Evolutionary conservation across 495 filamentous ascomycete species (phyloP).

Genomic region (Hypoxylon subgilvum): DNA sequence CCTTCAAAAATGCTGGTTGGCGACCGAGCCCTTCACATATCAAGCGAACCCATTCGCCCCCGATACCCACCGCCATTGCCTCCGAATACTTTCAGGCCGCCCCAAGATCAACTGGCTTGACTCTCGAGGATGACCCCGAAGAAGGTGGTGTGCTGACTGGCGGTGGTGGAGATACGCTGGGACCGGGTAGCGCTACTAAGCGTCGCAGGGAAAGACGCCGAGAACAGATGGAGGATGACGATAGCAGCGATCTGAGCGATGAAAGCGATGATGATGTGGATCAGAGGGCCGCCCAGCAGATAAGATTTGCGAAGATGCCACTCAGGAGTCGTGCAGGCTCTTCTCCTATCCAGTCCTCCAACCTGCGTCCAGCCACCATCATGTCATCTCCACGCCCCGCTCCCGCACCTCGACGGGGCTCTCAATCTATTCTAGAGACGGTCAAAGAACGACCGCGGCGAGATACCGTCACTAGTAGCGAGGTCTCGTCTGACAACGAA

Average conservation of each 20-base stretch:
- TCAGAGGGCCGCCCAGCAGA: conserved; percentile 71
- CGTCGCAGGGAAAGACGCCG: conserved; percentile 63
- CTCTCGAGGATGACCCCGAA: conserved; percentile 77
- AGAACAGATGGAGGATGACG: conserved; percentile 89
- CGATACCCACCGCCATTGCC: conserved; percentile 86
- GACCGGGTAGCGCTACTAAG: conserved; percentile 65
- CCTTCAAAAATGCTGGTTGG: conserved; percentile 96
- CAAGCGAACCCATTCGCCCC: conserved; percentile 92
- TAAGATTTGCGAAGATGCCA: conserved; percentile 94
- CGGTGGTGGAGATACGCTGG: conserved; percentile 74
- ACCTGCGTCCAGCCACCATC: conserved; percentile 52
- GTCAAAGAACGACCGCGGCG: conserved; percentile 76
- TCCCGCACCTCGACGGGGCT: conserved; percentile 63
- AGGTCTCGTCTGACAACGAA: conserved; percentile 90
- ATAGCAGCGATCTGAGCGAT: conserved; percentile 95
- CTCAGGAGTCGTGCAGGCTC: conserved; percentile 84
- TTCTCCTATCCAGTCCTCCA: conserved; percentile 75
- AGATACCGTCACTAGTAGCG: conserved; percentile 90
- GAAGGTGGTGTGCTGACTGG: conserved; percentile 80
- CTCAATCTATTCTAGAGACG: conserved; percentile 74
- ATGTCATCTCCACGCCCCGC: conserved; percentile 44
- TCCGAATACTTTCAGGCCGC: conserved; percentile 89
- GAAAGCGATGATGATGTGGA: conserved; percentile 93
- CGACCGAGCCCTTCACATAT: conserved; percentile 74
- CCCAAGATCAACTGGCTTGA: conserved; percentile 57